These are phyloP conservation scores for Eimeria acervulina DNA, from an alignment of 169 alveolate genomes.

Conservation along the genomic window DNA sequence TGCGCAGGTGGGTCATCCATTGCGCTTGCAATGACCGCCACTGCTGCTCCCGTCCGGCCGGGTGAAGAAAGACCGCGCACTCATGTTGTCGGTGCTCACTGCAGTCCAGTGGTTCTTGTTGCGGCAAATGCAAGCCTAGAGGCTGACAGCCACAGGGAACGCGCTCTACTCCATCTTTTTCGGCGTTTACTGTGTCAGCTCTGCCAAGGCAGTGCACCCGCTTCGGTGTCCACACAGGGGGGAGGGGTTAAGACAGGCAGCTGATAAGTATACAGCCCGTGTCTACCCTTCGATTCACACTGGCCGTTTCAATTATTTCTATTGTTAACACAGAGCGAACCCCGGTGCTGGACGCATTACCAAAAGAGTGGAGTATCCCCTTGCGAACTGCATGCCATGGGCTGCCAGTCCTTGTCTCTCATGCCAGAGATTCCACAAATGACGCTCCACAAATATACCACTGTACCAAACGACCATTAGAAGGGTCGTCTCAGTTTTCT, in stretches of 20 bases:
- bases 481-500: background rate
- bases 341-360: too few relatives aligned
- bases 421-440: background rate
- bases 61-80: background rate
- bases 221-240: background rate
- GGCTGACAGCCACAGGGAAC: background rate
- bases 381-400: background rate
- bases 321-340: background rate
- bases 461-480: too few relatives aligned
- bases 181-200: background rate
- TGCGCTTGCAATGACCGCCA: background rate
- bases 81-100: background rate
- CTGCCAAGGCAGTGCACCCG: background rate
- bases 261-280: background rate
- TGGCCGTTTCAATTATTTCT: background rate
- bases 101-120: background rate
- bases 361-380: background rate
- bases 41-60: background rate
- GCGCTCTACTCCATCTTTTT: background rate
- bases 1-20: background rate
- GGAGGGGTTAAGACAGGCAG: background rate
- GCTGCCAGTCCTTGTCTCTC: background rate
- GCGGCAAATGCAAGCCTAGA: background rate
- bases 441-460: background rate
- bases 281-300: background rate